Evolutionary conservation across 2,329 filamentous ascomycete genomes (phyloP), one percentile per base, ranked within the genome.

Genomic region (Xylariaceae sp.): DNA sequence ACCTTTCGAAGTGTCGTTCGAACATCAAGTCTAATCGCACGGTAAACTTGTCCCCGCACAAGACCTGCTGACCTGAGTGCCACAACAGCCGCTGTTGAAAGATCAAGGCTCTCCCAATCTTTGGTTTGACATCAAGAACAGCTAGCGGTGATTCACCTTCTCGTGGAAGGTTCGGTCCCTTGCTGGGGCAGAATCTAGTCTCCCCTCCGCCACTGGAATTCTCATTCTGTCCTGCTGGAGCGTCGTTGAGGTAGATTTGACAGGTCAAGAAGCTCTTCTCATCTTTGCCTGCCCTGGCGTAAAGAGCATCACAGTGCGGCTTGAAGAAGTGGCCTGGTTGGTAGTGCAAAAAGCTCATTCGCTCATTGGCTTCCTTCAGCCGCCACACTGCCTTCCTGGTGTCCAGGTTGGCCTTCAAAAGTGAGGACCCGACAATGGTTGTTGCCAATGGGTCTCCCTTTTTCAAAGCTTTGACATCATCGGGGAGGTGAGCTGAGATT

Each of bases 261-360:
- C 60, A 56, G 6, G 62, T 63, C n/a, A 64, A 42, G 39, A 64
- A 63, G 44, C 59, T 60, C 49, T 58, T 62, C 45, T 58, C 52
- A 11, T 53, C 50, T 33, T 53, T 55, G 4, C 53, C 52, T 8
- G 46, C 42, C 2, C 53, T 44, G 8, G 49, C 47, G 38, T 52
- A 59, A 4, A 58, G 33, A n/a, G 54, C 55, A 38, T 61, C 57
- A 27, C 58, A 61, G 44, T 61, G 58, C 63, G 71, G 68, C 40
- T 71, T 70, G 55, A 84, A 84, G 53, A 78, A 80, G 55, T 82
- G 74, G 0, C 78, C 80, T 3, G 73, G 71, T 2, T 68, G 67
- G 53, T 84, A 83, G 48, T 74, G 78, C 20, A 85, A 58, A 55
- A 83, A 82, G n/a, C 80, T 68, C 57, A 82, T 64, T 8, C 77